These are phyloP conservation scores for Penicillium angulare DNA, from an alignment of 495 filamentous ascomycete genomes.

Conservation along the genomic window DNA sequence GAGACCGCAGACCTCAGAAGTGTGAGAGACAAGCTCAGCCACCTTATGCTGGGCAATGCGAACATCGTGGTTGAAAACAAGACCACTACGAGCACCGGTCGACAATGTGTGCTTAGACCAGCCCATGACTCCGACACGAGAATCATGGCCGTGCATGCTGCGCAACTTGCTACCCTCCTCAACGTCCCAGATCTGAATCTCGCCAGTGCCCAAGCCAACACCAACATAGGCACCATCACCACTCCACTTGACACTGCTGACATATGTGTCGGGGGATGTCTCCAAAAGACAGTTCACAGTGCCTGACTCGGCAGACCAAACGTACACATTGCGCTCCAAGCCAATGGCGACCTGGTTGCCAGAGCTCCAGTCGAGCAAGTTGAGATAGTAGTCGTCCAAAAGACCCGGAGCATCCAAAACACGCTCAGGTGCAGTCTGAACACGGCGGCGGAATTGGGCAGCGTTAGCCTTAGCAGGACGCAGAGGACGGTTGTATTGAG, in stretches of 20 bases:
- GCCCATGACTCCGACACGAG: constrained; percentile 94
- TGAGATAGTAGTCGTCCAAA: constrained; percentile 98
- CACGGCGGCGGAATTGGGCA: constrained; percentile 83
- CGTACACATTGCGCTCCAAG: constrained; percentile 92
- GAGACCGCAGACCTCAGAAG: constrained; percentile 94
- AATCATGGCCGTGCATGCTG: constrained; percentile 97
- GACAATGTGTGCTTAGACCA: constrained; percentile 98
- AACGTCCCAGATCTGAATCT: constrained; percentile 99
- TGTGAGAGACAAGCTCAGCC: constrained; percentile 93
- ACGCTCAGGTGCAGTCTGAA: constrained; percentile 92
- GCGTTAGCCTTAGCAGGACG: constrained; percentile 69
- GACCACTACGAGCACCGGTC: constrained; percentile 87
- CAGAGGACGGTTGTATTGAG: constrained; percentile 96
- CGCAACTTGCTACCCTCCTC: constrained; percentile 92
- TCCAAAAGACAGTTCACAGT: constrained; percentile 84
- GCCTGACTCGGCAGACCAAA: constrained; percentile 97
- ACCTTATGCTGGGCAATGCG: constrained; percentile 97
- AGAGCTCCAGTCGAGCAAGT: constrained; percentile 96
- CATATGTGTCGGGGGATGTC: constrained; percentile 83
- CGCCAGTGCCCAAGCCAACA: constrained; percentile 90
- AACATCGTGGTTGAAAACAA: constrained; percentile 99
- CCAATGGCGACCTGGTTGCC: constrained; percentile 98
- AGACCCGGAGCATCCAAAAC: constrained; percentile 96
- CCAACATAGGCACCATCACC: constrained; percentile 95
- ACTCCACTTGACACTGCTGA: constrained; percentile 98